Evolutionary conservation across 1,284 basidiomycete genomes (phyloP).

Genomic region (Puccinia novopanici): DNA sequence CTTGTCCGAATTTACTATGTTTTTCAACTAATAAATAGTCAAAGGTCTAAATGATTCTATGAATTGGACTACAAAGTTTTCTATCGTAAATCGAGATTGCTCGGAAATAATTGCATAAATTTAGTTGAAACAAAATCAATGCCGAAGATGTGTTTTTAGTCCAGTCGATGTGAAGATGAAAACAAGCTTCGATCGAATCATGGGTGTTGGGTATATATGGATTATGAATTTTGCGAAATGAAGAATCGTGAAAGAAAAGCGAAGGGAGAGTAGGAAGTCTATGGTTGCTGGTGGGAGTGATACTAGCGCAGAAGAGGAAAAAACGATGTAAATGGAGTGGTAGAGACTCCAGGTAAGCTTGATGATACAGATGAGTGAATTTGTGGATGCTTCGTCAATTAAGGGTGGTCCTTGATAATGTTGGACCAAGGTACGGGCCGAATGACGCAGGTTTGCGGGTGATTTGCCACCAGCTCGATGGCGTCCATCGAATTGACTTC

Average conservation of each 20-base stretch:
- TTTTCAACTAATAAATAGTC: too few species aligned
- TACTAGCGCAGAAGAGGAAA: not conserved
- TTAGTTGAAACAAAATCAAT: not conserved
- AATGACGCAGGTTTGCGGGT: conserved; percentile 43
- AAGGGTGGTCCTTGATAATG: not conserved
- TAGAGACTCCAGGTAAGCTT: not conserved
- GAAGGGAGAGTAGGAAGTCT: not conserved
- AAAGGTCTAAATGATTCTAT: too few species aligned
- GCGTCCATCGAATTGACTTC: conserved; percentile 31
- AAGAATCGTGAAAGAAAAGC: not conserved
- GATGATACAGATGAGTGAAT: conserved; percentile 20
- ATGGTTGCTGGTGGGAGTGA: not conserved
- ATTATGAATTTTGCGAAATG: not conserved
- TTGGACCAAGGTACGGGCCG: conserved; percentile 38
- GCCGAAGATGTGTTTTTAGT: not conserved
- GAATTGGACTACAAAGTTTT: too few species aligned
- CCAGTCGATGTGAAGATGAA: not conserved
- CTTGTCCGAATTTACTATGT: too few species aligned
- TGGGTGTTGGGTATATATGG: not conserved
- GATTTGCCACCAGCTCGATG: conserved; percentile 45
- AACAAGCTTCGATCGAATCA: not conserved
- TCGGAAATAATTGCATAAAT: not conserved
- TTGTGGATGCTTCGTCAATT: not conserved
- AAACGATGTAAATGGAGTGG: conserved; percentile 17
- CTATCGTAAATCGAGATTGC: not conserved